Conservation (phyloP, 192 early-diverging fungal genomes). For the Backusella mclennaniae region DNA sequence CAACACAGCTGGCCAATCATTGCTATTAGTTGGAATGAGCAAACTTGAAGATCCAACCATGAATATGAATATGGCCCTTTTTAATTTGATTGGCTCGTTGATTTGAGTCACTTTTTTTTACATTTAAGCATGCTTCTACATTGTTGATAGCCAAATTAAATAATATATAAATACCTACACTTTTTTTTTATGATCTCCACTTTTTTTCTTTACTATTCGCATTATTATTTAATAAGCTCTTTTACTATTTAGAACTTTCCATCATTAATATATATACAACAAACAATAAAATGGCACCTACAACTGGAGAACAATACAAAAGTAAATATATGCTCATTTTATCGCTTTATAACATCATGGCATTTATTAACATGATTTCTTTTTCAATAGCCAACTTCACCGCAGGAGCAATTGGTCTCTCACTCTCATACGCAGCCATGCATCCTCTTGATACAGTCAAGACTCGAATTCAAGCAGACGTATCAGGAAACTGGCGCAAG, state of each 20-base stretch:
- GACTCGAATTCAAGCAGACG: conserved; percentile 65
- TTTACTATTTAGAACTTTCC: not conserved
- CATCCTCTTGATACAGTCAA: conserved; percentile 79
- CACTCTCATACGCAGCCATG: conserved; percentile 69
- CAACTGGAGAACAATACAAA: conserved; percentile 5
- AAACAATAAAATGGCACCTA: not conserved
- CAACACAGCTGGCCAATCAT: not conserved
- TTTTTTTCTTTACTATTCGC: not conserved
- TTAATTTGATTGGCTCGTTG: not conserved
- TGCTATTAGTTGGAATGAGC: conserved; percentile 9
- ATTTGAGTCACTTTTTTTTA: conserved; percentile 11
- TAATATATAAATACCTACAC: not conserved
- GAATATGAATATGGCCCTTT: not conserved
- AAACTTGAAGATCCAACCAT: conserved; percentile 16
- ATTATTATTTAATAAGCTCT: too few relatives aligned
- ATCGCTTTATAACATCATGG: not conserved
- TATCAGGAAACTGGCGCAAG: conserved; percentile 34
- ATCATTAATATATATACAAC: not conserved
- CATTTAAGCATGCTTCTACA: not conserved
- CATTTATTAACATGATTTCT: not conserved
- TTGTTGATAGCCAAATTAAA: not conserved
- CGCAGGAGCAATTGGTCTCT: conserved; percentile 60
- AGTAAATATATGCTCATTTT: not conserved
- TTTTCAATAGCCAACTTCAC: conserved; percentile 55
- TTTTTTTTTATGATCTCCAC: not conserved